These are phyloP conservation scores for Primulina eburnea DNA, from an alignment of 257 asterid species.

Conservation along the genomic window DNA sequence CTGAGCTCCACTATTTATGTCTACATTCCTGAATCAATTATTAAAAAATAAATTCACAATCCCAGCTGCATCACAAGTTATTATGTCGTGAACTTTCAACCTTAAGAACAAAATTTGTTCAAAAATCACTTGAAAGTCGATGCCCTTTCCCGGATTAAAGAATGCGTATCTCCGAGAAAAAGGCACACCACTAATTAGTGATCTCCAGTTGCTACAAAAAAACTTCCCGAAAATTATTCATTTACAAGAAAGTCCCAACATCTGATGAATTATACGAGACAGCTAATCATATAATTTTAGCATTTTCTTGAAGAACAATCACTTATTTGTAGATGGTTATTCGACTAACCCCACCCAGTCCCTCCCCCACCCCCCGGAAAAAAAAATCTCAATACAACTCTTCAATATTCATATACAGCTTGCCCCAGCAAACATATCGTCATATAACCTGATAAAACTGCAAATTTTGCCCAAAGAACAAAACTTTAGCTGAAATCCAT, in stretches of 20 bases:
- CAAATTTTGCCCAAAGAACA: not conserved
- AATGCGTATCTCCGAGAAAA: not conserved
- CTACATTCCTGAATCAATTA: constrained; percentile 36
- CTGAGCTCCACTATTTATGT: constrained; percentile 15
- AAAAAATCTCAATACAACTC: not conserved
- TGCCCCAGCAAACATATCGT: constrained; percentile 10
- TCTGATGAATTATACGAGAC: not conserved
- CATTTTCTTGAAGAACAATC: not conserved
- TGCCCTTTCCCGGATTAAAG: not conserved
- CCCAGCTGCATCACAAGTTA: not conserved
- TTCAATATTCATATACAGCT: constrained; percentile 11
- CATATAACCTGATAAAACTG: not conserved
- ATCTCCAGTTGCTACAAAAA: too few species aligned
- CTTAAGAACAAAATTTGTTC: not conserved
- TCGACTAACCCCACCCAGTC: not conserved
- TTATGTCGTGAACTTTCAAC: too few species aligned
- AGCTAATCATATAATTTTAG: not conserved
- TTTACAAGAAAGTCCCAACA: not conserved
- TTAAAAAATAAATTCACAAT: constrained; percentile 4
- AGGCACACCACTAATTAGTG: not conserved
- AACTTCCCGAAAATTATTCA: not conserved
- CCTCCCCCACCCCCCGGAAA: not conserved
- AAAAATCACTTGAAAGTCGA: not conserved
- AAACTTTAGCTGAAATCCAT: constrained; percentile 7
- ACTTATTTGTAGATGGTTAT: not conserved